phyloP scores from a whole-genome alignment of 345 rosid species.

The Melaleuca quinquenervia region DNA sequence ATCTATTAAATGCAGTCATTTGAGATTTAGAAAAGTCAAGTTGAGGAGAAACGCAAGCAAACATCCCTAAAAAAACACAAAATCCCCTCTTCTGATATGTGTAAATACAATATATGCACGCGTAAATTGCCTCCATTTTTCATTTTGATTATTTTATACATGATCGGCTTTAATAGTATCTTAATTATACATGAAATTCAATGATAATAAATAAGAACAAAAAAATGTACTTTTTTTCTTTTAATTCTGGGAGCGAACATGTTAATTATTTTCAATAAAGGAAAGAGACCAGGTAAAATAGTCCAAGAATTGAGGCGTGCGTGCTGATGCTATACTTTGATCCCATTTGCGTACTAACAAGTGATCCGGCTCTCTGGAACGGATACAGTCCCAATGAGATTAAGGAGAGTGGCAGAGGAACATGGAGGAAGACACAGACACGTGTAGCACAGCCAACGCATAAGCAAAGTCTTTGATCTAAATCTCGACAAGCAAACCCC shows the following conservation, averaged over 20 bases:
- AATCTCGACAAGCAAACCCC: neutral
- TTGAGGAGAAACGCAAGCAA: too few species aligned
- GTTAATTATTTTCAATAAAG: neutral
- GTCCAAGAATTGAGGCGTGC: neutral
- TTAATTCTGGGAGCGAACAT: neutral
- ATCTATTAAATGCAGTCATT: too few species aligned
- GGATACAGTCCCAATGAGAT: neutral
- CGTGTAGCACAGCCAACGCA: neutral
- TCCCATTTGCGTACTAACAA: neutral
- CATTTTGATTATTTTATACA: too few species aligned
- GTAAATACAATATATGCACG: too few species aligned
- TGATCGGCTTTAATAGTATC: too few species aligned
- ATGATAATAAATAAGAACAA: too few species aligned
- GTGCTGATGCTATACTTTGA: neutral
- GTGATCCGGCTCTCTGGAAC: neutral
- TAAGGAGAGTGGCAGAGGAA: neutral
- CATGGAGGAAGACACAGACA: neutral
- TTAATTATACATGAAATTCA: too few species aligned
- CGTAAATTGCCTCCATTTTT: too few species aligned
- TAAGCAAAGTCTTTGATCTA: neutral
- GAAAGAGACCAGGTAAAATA: neutral
- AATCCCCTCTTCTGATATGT: too few species aligned
- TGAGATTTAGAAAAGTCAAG: too few species aligned
- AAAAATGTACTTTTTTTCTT: neutral
- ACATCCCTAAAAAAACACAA: too few species aligned